Conservation (phyloP, 805 yeast genomes). For the Diddensiella santjacobensis region DNA sequence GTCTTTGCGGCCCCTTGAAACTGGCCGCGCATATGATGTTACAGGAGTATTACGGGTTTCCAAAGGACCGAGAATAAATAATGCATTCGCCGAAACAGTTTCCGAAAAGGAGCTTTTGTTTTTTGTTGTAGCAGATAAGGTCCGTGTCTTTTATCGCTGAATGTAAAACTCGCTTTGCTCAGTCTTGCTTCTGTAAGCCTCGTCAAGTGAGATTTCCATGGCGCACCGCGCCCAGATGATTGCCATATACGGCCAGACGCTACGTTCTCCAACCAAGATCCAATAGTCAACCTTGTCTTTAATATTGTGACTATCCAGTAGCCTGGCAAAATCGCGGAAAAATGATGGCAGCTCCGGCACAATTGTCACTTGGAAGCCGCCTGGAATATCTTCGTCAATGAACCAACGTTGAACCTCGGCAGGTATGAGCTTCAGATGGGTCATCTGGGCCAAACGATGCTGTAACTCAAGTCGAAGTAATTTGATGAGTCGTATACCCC, state of each 20-base stretch:
- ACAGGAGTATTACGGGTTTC: constrained; percentile 67
- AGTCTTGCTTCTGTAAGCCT: constrained; percentile 45
- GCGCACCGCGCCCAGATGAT: constrained; percentile 83
- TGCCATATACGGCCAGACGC: constrained; percentile 90
- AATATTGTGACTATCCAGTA: constrained; percentile 70
- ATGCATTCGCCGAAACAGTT: constrained; percentile 27
- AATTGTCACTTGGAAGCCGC: constrained; percentile 79
- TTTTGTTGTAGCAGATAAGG: constrained; percentile 52
- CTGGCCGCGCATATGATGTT: constrained; percentile 80
- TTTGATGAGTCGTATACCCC: constrained; percentile 45
- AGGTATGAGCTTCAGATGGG: constrained; percentile 71
- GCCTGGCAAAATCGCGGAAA: constrained; percentile 65
- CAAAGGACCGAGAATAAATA: constrained; percentile 45
- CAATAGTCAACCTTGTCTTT: constrained; percentile 79
- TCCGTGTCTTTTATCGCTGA: constrained; percentile 41
- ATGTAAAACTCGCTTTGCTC: constrained; percentile 1
- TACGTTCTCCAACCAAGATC: constrained; percentile 84
- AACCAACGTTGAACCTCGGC: constrained; percentile 68
- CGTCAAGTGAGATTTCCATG: constrained; percentile 84
- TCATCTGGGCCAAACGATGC: constrained; percentile 77
- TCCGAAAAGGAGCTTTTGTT: constrained; percentile 63
- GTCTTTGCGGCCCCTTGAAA: constrained; percentile 61
- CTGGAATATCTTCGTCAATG: constrained; percentile 83
- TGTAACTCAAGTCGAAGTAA: constrained; percentile 73
- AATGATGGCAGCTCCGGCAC: constrained; percentile 81